Evolutionary conservation across 345 rosid species (phyloP).

Genomic region (Dipteronia dyeriana): DNA sequence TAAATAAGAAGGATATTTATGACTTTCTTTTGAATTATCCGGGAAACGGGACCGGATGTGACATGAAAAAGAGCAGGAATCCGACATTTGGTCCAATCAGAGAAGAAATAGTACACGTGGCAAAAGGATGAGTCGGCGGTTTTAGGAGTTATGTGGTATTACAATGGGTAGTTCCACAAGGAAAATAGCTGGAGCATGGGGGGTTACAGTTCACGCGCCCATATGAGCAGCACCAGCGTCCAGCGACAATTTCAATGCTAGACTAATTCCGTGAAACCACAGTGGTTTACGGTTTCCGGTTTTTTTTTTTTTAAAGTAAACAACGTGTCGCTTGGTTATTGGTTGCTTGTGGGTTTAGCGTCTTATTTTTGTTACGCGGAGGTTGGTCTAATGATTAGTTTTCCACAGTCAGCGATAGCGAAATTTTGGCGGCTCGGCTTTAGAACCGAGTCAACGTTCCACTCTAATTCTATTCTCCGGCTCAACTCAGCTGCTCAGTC

Average conservation of each 20-base stretch:
- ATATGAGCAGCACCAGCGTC: conserved; percentile 26
- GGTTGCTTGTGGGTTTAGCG: not conserved
- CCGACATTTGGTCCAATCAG: conserved; percentile 45
- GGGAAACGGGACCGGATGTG: conserved; percentile 29
- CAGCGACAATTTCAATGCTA: conserved; percentile 14
- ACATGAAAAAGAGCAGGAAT: conserved; percentile 25
- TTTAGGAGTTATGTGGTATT: conserved; percentile 25
- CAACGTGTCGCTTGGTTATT: conserved; percentile 22
- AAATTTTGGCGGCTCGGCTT: conserved; percentile 50
- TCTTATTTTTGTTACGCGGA: conserved; percentile 30
- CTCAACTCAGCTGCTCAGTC: conserved; percentile 1
- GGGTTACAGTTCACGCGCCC: conserved; percentile 40
- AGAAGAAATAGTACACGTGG: conserved; percentile 37
- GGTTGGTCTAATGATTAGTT: conserved; percentile 64
- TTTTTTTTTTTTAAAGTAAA: too few species aligned
- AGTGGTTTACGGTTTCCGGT: conserved; percentile 35
- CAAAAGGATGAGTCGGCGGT: conserved; percentile 26
- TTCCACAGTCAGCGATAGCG: conserved; percentile 49
- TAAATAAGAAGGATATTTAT: not conserved
- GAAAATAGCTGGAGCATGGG: conserved; percentile 36
- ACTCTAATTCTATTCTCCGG: not conserved
- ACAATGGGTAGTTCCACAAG: conserved; percentile 4
- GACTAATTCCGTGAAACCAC: conserved; percentile 9
- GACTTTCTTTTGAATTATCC: conserved; percentile 15
- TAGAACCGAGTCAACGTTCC: conserved; percentile 23